These are phyloP conservation scores for Trypanosoma scelopori DNA, from an alignment of 208 protist genomes.

Conservation along the genomic window DNA sequence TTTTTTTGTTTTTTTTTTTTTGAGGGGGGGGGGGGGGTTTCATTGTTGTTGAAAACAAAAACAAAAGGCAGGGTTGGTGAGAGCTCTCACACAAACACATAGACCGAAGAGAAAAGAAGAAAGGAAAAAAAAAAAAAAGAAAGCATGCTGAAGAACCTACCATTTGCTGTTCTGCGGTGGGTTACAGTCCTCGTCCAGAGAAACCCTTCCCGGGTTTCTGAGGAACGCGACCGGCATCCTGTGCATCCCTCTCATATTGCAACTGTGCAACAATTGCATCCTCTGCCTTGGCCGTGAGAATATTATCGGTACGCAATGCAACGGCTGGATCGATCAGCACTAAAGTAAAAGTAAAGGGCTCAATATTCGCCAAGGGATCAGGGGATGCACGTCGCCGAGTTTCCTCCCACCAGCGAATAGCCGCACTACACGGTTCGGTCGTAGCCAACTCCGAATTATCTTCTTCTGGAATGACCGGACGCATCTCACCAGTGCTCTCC, in stretches of 20 bases:
- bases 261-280: slow-evolving; percentile 35
- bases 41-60: too few relatives aligned
- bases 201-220: neutral
- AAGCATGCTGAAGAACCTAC: neutral
- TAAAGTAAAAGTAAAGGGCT: slow-evolving; percentile 52
- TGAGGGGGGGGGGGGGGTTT: too few relatives aligned
- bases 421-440: slow-evolving; percentile 13
- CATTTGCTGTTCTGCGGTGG: neutral
- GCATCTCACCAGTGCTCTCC: slow-evolving; percentile 10
- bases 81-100: too few relatives aligned
- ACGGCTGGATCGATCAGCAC: slow-evolving; percentile 40
- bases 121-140: neutral
- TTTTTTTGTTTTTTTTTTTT: too few relatives aligned
- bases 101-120: too few relatives aligned
- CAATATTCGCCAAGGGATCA: slow-evolving; percentile 6
- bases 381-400: slow-evolving; percentile 15
- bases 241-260: slow-evolving; percentile 24
- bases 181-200: neutral
- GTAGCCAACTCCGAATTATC: slow-evolving; percentile 5
- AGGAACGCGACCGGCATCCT: neutral
- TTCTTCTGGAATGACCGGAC: neutral
- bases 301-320: slow-evolving; percentile 27
- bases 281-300: slow-evolving; percentile 35
- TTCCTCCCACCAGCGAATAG: slow-evolving; percentile 39
- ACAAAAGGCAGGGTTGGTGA: too few relatives aligned